phyloP scores from a whole-genome alignment of 495 filamentous ascomycete species.

The Hamigera avellanea region DNA sequence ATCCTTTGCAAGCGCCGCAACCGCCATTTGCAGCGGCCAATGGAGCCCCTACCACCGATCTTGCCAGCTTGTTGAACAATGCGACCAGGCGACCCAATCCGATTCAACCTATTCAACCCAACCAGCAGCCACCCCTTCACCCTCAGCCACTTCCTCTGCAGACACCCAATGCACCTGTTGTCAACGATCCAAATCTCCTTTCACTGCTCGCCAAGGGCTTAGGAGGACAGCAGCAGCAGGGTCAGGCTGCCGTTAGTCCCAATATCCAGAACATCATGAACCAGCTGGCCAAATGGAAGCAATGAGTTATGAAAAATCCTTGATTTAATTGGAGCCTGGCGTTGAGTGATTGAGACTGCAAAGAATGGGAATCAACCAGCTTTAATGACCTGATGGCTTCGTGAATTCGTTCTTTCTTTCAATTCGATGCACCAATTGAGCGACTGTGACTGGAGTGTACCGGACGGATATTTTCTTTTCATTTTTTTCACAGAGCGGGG shows the following conservation, averaged over 20 bases:
- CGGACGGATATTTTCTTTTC: constrained; percentile 1
- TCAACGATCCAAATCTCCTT: constrained; percentile 32
- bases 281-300: constrained; percentile 49
- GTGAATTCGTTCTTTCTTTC: neutral
- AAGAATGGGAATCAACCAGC: neutral
- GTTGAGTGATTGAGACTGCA: constrained; percentile 2
- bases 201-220: constrained; percentile 34
- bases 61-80: constrained; percentile 46
- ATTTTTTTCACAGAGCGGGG: no score
- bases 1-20: constrained; percentile 29
- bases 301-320: constrained; percentile 28
- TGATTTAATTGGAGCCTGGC: constrained; percentile 9
- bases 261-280: constrained; percentile 52
- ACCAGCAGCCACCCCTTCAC: constrained; percentile 22
- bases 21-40: constrained; percentile 23
- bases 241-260: constrained; percentile 21
- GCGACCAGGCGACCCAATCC: constrained; percentile 28
- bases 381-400: neutral
- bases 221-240: constrained; percentile 28
- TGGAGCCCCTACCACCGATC: constrained; percentile 35
- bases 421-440: constrained; percentile 2
- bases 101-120: constrained; percentile 15
- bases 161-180: constrained; percentile 17
- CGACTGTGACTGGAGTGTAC: constrained; percentile 4
- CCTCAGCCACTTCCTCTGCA: constrained; percentile 24